Percentiles rank a stretch among this genome's conserved stretches.
Evolutionary conservation across 2,329 filamentous ascomycete species (phyloP).

Genomic region (Pezicula carpinea): DNA sequence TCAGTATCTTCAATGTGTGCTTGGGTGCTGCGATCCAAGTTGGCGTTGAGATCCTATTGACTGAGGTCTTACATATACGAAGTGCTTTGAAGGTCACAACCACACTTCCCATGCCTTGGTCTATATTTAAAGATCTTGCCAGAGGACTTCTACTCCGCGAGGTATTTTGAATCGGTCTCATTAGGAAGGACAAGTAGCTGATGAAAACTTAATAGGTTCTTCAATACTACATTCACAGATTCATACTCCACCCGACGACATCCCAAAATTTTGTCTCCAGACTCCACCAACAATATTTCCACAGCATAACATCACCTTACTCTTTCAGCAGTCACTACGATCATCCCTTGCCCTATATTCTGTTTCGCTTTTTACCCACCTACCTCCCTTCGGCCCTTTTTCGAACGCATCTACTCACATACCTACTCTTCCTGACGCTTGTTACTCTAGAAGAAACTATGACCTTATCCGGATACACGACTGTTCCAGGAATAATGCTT

Average conservation of each 20-base stretch:
- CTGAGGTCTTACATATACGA: constrained; percentile 44
- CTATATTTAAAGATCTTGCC: constrained; percentile 49
- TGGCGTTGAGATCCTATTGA: constrained; percentile 48
- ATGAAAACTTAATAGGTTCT: constrained; percentile 41
- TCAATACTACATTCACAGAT: constrained; percentile 71
- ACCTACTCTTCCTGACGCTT: constrained; percentile 58
- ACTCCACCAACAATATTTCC: constrained; percentile 42
- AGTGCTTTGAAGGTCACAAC: constrained; percentile 55
- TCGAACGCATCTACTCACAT: constrained; percentile 68
- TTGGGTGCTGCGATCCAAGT: constrained; percentile 50
- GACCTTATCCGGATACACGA: constrained; percentile 62
- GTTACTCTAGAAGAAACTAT: constrained; percentile 64
- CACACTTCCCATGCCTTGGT: constrained; percentile 57
- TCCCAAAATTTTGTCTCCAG: constrained; percentile 32
- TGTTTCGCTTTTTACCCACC: constrained; percentile 59
- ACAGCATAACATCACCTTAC: constrained; percentile 53
- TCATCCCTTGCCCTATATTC: constrained; percentile 60
- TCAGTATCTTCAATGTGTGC: constrained; percentile 50
- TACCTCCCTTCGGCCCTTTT: constrained; percentile 62
- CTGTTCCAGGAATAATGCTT: constrained; percentile 48
- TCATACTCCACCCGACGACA: constrained; percentile 55
- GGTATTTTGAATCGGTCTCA: constrained; percentile 31
- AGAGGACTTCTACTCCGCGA: constrained; percentile 52
- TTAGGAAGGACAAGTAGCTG: constrained; percentile 2
- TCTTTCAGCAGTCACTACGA: constrained; percentile 62